Evolutionary conservation across 225 moss, liverwort and hornwort species (phyloP).

Genomic region (Sphagnum tenellum): DNA sequence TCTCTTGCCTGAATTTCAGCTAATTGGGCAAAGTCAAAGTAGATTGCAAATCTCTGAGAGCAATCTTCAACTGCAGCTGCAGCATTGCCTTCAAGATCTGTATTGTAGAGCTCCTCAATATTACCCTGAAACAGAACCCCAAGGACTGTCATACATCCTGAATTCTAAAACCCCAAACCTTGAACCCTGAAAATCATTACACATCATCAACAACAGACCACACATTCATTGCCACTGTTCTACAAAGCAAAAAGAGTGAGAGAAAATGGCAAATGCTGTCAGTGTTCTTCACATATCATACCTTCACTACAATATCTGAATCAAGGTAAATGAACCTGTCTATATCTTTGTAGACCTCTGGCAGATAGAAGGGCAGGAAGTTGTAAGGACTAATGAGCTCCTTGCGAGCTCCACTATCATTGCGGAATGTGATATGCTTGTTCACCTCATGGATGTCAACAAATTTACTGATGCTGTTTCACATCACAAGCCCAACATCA

Average conservation of each 20-base stretch:
- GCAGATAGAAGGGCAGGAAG: slow-evolving; percentile 74
- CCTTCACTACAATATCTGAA: slow-evolving; percentile 89
- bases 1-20: slow-evolving; percentile 44
- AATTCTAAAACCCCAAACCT: not conserved
- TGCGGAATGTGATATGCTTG: slow-evolving; percentile 49
- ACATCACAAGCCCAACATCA: not conserved
- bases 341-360: slow-evolving; percentile 56
- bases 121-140: slow-evolving; percentile 40
- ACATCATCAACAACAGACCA: not conserved
- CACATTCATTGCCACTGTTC: too few relatives aligned
- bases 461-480: slow-evolving; percentile 17
- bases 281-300: slow-evolving; percentile 5
- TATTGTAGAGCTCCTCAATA: slow-evolving; percentile 56
- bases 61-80: slow-evolving; percentile 87
- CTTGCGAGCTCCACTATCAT: slow-evolving; percentile 64
- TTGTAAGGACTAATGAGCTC: slow-evolving; percentile 83
- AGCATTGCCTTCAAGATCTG: slow-evolving; percentile 58
- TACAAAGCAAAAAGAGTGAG: not conserved
- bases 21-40: slow-evolving; percentile 70
- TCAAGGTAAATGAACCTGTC: slow-evolving; percentile 80
- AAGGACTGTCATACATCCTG: not conserved
- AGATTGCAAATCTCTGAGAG: slow-evolving; percentile 67
- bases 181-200: not conserved
- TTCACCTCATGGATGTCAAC: slow-evolving; percentile 59
- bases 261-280: not conserved